phyloP scores from a whole-genome alignment of 768 basidiomycete species.

The Scleroderma citrinum region DNA sequence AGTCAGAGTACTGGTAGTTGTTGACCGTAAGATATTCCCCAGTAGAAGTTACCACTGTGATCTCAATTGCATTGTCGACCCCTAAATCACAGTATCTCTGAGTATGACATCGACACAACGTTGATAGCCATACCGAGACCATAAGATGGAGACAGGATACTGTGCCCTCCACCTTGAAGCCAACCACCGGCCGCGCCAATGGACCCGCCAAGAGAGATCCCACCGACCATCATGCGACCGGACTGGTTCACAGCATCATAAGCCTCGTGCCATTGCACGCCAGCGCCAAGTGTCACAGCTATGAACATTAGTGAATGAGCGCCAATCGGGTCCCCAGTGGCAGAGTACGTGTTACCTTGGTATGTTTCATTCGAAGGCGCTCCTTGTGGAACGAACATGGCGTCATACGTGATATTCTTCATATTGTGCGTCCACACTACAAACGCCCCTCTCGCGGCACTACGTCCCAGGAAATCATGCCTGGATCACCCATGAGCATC shows the following conservation, averaged over 20 bases:
- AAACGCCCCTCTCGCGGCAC: slow-evolving; percentile 32
- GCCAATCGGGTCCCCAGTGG: neutral
- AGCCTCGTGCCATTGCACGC: slow-evolving; percentile 41
- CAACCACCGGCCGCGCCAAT: slow-evolving; percentile 47
- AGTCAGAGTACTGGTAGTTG: slow-evolving; percentile 33
- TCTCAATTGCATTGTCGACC: slow-evolving; percentile 43
- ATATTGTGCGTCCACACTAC: slow-evolving; percentile 38
- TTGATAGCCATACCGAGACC: slow-evolving; percentile 33
- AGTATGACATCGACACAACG: neutral
- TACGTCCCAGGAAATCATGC: slow-evolving; percentile 37
- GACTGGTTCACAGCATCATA: slow-evolving; percentile 35
- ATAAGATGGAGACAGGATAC: slow-evolving; percentile 31
- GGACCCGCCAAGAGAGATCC: slow-evolving; percentile 31
- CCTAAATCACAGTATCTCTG: slow-evolving; percentile 19
- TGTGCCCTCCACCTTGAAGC: slow-evolving; percentile 44
- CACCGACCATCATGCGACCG: slow-evolving; percentile 42
- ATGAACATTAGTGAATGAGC: slow-evolving; percentile 7
- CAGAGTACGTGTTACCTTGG: slow-evolving; percentile 13
- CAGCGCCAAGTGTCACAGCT: slow-evolving; percentile 32
- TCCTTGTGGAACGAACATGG: slow-evolving; percentile 30
- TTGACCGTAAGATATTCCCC: slow-evolving; percentile 38
- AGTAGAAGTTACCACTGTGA: slow-evolving; percentile 38
- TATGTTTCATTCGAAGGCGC: slow-evolving; percentile 9
- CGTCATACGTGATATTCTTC: slow-evolving; percentile 31
- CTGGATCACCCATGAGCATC: slow-evolving; percentile 4